Evolutionary conservation across 2,329 filamentous ascomycete genomes (phyloP).

Genomic region (Chrysosporium keratinophilum): DNA sequence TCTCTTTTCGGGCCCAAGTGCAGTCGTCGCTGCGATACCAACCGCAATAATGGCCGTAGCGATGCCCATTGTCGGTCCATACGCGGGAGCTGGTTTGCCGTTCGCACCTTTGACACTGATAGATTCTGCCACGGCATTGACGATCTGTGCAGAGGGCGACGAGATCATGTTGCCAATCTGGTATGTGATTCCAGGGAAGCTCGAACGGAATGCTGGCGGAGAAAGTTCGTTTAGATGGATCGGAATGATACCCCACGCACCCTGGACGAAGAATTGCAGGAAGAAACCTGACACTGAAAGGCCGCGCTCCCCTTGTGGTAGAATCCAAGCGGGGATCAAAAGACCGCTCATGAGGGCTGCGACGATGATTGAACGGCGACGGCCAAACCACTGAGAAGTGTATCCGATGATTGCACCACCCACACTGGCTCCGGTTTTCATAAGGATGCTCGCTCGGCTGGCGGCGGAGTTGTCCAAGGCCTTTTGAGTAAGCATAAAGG

Average conservation of each 20-base stretch:
- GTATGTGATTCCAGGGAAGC: slow-evolving; percentile 54
- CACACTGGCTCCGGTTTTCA: slow-evolving; percentile 67
- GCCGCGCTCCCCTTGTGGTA: slow-evolving; percentile 33
- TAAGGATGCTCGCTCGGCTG: slow-evolving; percentile 66
- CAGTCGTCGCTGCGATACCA: slow-evolving; percentile 57
- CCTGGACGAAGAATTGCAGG: slow-evolving; percentile 69
- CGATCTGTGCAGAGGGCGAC: slow-evolving; percentile 59
- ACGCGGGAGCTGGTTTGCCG: slow-evolving; percentile 54
- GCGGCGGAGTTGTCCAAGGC: slow-evolving; percentile 54
- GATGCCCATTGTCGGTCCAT: slow-evolving; percentile 64
- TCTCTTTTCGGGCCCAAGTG: slow-evolving; percentile 63
- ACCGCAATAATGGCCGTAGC: slow-evolving; percentile 65
- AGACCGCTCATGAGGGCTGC: slow-evolving; percentile 54
- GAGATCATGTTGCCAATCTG: slow-evolving; percentile 55
- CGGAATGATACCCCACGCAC: slow-evolving; percentile 64
- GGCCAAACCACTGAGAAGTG: slow-evolving; percentile 62
- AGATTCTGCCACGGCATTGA: slow-evolving; percentile 61
- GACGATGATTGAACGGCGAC: slow-evolving; percentile 46
- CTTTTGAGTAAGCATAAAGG: slow-evolving; percentile 66
- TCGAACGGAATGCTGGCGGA: slow-evolving; percentile 51
- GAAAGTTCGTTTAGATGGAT: slow-evolving; percentile 58
- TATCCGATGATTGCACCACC: slow-evolving; percentile 66
- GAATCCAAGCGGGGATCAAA: slow-evolving; percentile 69
- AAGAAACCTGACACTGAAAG: slow-evolving; percentile 75
- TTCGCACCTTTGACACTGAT: slow-evolving; percentile 45